A percentile compares a stretch with the other conserved stretches of the same genome.
These are phyloP conservation scores for Echinochloa phyllopogon DNA, from an alignment of 176 grass and related monocot genomes.

Conservation along the genomic window DNA sequence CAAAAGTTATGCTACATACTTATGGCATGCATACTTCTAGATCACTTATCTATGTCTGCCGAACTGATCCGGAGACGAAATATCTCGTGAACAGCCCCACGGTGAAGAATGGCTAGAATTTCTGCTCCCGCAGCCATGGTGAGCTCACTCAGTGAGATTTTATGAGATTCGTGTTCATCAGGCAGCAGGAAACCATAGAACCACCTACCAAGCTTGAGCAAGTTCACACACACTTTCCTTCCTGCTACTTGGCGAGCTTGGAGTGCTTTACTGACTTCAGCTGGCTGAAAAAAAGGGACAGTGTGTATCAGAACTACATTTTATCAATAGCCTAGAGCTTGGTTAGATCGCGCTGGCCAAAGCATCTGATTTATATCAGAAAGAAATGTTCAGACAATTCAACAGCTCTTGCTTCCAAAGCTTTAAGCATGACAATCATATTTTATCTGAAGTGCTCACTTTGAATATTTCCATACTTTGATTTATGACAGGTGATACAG, in stretches of 20 bases:
- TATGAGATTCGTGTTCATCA: conserved; percentile 57
- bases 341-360: not conserved
- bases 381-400: not conserved
- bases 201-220: conserved; percentile 77
- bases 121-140: conserved; percentile 50
- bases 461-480: not conserved
- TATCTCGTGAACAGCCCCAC: conserved; percentile 83
- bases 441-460: conserved; percentile 12
- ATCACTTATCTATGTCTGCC: conserved; percentile 43
- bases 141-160: conserved; percentile 62
- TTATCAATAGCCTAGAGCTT: not conserved
- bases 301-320: conserved; percentile 5
- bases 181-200: conserved; percentile 83
- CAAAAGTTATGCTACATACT: not conserved
- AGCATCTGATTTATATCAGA: not conserved
- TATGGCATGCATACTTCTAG: not conserved
- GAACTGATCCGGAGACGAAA: conserved; percentile 71
- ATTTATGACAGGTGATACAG: not conserved
- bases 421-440: not conserved
- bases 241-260: conserved; percentile 50
- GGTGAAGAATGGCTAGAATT: conserved; percentile 68
- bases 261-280: conserved; percentile 64
- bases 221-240: conserved; percentile 61
- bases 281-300: conserved; percentile 51
- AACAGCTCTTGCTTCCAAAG: not conserved